Evolutionary conservation across 768 basidiomycete genomes (phyloP), one percentile per base, ranked within the genome.

Genomic region (Tulasnella sp.): DNA sequence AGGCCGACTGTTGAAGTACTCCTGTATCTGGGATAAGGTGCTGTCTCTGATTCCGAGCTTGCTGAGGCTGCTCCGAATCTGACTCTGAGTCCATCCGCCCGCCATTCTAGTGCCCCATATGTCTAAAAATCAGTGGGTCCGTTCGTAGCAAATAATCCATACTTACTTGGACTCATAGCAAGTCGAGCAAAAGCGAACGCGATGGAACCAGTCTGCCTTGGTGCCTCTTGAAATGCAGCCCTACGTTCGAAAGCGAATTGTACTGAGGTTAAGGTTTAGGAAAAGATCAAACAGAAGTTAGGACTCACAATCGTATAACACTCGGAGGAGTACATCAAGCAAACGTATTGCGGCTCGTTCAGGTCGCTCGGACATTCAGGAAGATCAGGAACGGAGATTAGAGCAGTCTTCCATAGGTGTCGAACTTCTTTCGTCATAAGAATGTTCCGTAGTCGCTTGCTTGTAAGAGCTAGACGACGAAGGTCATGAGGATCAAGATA

Each of bases 281-380:
- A 8, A 22, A n/a, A 5, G 1, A 37, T n/a, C 54, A 54, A 54
- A 12, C n/a, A 3, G 42, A 6, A 42, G 42, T 48, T 34, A 44
- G 31, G 24, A 34, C 54, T 22, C 18, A 64, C 58, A 40, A 42
- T 48, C 24, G 54, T 46, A 34, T 80, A 42, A 41, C 81, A 81
- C 37, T 44, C 34, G 40, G n/a, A 54, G 6, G 46, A 72, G 28
- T 81, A 81, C 16, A 81, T 40, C 40, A 80, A 64, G 28, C 44
- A 31, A 28, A 80, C 81, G 44, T 79, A 81, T 75, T 81, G 60
- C 4, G 75, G 81, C 40, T 81, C 81, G 24, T 64, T 58, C 44
- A 81, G 44, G 60, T 81, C 81, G 14, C 28, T 46, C 18, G 78
- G 81, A 75, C 78, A 79, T 7, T 81, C 46, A 18, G 81, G 81